Percentiles rank a stretch among this genome's conserved stretches.
Evolutionary conservation across 2,329 filamentous ascomycete genomes (phyloP).

Genomic region (Aspergillus bombycis): DNA sequence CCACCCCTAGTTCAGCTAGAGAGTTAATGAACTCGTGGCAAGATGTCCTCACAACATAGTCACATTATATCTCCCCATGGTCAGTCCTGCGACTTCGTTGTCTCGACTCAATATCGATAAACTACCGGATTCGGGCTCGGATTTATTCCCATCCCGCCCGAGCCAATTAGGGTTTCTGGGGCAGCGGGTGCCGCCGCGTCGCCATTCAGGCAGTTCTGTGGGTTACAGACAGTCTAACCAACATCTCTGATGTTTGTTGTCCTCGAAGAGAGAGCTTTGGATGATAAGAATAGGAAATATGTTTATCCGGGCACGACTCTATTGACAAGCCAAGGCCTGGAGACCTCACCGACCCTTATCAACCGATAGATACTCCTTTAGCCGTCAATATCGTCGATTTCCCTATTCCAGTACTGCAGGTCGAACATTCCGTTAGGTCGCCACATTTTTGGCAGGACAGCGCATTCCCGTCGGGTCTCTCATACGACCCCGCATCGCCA

Average conservation of each 20-base stretch:
- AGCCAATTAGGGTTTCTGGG: neutral
- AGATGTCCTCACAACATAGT: too few species aligned
- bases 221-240: neutral
- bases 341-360: neutral
- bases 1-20: neutral
- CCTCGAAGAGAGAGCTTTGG: neutral
- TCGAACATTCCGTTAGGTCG: neutral
- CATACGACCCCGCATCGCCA: constrained; percentile 35
- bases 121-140: neutral
- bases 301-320: neutral
- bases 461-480: neutral
- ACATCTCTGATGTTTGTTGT: neutral
- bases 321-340: neutral
- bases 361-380: neutral
- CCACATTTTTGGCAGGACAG: neutral
- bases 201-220: neutral
- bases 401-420: neutral
- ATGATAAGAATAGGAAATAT: neutral
- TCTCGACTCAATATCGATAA: neutral
- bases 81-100: neutral
- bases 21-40: neutral
- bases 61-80: too few species aligned
- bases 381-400: neutral
- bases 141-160: neutral
- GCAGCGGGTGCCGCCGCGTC: neutral